Base-by-base conservation (phyloP, 352 stramenopile species). In the Phytopythium sindhum region DNA sequence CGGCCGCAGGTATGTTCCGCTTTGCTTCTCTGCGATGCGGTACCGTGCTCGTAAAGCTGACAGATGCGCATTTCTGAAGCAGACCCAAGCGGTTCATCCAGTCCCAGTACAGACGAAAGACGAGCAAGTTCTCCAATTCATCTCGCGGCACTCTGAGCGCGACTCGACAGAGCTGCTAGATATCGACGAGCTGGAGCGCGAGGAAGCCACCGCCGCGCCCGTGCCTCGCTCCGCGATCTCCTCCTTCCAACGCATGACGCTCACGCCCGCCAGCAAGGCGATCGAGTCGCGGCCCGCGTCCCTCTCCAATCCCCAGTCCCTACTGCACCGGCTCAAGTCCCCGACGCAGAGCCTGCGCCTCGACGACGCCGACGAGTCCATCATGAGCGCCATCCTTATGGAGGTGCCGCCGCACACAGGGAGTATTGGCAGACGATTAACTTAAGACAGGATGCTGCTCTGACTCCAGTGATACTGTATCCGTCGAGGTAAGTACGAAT, bases 341-440 rank as follows among this genome's bases (percentile, higher is more conserved):
- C 57, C 58, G 59, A 42, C 67, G 10, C 68, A 50, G 8, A 67
- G 68, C 53, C 76, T 91, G 17, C 67, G 62, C 33, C 78, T 89
- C 50, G 80, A 87, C 60, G 78, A 91, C 53, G 64, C 70, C 28
- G 82, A 91, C 51, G 82, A 91, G 66, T 74, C 76, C 33, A 78
- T 89, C 61, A 89, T 88, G 82, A 69, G 84, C 60, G 64, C 83
- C 61, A 91, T 89, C 3, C 62, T 89, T 51, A 74, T 71, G 29
- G 73, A 54, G 48, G 33, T 21, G 24, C 48, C 48, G 26, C 48
- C 24, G 10, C 24, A 14, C 24, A 33, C 67, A 72, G 28, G 23
- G 48, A 55, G 42, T 45, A 42, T 63, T 21, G 56, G 73, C 28
- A 47, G 51, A 56, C 29, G 51, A 35, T 35, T 35, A 39, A n/a